Percentiles rank a stretch among this genome's conserved stretches.
Conservation (phyloP, 2,329 filamentous ascomycete species). For the Fusarium oligoseptatum region DNA sequence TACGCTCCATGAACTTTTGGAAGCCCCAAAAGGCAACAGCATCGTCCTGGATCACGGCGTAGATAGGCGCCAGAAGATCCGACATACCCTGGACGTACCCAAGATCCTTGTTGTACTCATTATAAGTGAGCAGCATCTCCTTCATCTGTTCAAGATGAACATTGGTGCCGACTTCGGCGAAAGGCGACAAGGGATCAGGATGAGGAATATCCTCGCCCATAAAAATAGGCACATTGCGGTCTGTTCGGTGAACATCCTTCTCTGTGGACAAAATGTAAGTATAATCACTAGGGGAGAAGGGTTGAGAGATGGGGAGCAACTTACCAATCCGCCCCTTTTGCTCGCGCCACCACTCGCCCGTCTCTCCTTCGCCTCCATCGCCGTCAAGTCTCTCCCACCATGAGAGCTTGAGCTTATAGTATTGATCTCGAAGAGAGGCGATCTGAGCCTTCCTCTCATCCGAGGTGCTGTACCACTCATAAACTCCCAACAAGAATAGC, state of each 20-base stretch:
- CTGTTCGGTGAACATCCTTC: conserved; percentile 98
- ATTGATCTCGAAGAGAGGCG: conserved; percentile 90
- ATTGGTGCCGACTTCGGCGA: conserved; percentile 92
- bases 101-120: conserved; percentile 95
- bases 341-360: conserved; percentile 97
- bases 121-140: conserved; percentile 98
- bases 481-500: conserved; percentile 92
- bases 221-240: conserved; percentile 95
- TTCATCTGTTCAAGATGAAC: conserved; percentile 99
- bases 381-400: conserved; percentile 98
- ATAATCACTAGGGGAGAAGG: conserved; percentile 3
- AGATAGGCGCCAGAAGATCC: conserved; percentile 93
- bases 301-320: conserved; percentile 49
- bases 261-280: conserved; percentile 67
- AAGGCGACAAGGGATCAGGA: conserved; percentile 94
- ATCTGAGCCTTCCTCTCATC: conserved; percentile 87
- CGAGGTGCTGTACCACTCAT: conserved; percentile 90
- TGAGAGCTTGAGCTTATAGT: conserved; percentile 90
- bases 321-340: conserved; percentile 93
- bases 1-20: conserved; percentile 94
- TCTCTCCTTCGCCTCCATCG: conserved; percentile 81
- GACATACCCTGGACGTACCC: conserved; percentile 99
- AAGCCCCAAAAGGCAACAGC: conserved; percentile 98
- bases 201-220: conserved; percentile 96
- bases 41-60: conserved; percentile 97